Evolutionary conservation across 768 basidiomycete genomes (phyloP).

Genomic region (Dentipellis fragilis): DNA sequence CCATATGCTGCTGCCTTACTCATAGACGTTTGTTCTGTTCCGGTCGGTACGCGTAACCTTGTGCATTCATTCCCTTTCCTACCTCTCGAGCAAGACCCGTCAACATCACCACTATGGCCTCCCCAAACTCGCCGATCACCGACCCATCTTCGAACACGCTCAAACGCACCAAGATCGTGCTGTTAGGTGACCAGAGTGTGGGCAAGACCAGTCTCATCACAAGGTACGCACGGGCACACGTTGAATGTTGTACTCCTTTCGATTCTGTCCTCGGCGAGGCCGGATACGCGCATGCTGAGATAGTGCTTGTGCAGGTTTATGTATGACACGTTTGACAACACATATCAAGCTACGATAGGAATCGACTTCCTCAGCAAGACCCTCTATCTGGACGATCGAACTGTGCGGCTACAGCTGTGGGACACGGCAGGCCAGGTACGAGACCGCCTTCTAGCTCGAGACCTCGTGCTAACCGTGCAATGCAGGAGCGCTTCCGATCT

Average conservation of each 20-base stretch:
- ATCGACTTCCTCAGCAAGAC: conserved; percentile 99
- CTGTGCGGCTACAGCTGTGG: conserved; percentile 95
- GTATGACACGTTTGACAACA: conserved; percentile 99
- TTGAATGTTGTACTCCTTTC: conserved; percentile 1
- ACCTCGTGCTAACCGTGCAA: not conserved
- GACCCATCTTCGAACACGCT: conserved; percentile 85
- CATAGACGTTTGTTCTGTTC: not conserved
- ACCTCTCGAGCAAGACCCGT: not conserved
- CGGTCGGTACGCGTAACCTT: not conserved
- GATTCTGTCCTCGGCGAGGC: not conserved
- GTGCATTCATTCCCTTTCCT: not conserved
- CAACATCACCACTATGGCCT: conserved; percentile 28
- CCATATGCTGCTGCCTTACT: not conserved
- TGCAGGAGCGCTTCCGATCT: conserved; percentile 90
- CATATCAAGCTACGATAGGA: conserved; percentile 94
- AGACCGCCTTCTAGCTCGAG: not conserved
- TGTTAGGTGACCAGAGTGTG: conserved; percentile 94
- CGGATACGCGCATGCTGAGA: not conserved
- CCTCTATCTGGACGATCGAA: conserved; percentile 98
- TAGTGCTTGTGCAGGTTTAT: conserved; percentile 53
- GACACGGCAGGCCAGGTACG: conserved; percentile 92
- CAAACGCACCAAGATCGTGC: conserved; percentile 93
- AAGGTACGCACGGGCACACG: conserved; percentile 38
- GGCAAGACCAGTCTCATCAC: conserved; percentile 99
- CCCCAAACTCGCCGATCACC: conserved; percentile 55